phyloP scores from a whole-genome alignment of 225 moss, liverwort and hornwort genomes.

The Climacium dendroides region DNA sequence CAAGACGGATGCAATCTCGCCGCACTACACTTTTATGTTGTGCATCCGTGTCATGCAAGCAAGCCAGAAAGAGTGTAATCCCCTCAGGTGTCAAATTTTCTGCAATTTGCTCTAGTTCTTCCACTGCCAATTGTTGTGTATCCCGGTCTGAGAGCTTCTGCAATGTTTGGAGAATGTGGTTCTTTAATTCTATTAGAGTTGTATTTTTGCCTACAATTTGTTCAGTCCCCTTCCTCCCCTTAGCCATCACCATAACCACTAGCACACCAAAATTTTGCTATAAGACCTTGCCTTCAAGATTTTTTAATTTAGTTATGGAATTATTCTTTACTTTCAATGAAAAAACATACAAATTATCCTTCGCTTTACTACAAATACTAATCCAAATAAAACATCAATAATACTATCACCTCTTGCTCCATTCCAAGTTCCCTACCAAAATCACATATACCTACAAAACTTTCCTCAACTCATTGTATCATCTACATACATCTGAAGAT shows the following conservation, averaged over 20 bases:
- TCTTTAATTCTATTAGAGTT: constrained; percentile 62
- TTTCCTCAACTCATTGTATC: neutral
- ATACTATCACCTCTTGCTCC: neutral
- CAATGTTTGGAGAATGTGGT: constrained; percentile 56
- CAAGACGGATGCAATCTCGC: constrained; percentile 59
- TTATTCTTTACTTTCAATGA: neutral
- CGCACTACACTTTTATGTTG: constrained; percentile 81
- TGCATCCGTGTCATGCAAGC: constrained; percentile 73
- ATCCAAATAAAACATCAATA: neutral
- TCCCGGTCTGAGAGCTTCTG: constrained; percentile 78
- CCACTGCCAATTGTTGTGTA: constrained; percentile 79
- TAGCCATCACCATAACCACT: neutral
- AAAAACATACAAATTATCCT: neutral
- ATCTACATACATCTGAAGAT: neutral
- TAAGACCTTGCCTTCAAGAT: neutral
- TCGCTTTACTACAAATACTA: neutral
- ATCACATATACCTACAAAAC: neutral
- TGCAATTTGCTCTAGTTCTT: constrained; percentile 69
- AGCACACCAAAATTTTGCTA: neutral
- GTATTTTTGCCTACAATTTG: neutral
- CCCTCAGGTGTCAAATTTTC: constrained; percentile 47
- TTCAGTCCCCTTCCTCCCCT: neutral
- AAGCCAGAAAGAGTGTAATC: constrained; percentile 58
- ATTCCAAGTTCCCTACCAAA: neutral
- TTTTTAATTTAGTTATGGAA: neutral